Base-by-base conservation (phyloP, 1,284 basidiomycete genomes). In the Volvariella surrecta region DNA sequence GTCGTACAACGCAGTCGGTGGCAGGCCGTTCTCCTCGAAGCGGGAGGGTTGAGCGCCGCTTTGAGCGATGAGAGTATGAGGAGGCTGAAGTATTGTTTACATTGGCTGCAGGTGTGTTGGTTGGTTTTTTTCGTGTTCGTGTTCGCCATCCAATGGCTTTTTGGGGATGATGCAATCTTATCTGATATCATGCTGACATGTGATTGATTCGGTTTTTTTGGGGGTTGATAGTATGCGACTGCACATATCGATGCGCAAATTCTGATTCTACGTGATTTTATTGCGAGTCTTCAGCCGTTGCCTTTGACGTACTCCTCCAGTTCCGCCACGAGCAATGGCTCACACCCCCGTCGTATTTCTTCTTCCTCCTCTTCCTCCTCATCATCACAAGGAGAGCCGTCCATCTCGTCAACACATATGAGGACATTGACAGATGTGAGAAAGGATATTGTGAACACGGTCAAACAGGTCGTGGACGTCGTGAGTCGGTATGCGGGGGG, bases 31-130 rank as follows among this genome's bases (percentile, higher is more conserved):
- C 65, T 95, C 30, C 70, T 87, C 15, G 90, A 93, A 60, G 90
- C 90, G 1, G 89, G 90, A n/a, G 91, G 91, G 0, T 71, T 95
- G 22, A 79, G 89, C 45, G 88, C 88, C 0, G 90, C 90, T 2
- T 71, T 93, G 43, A 91, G 88, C 58, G 88, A 92, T 51, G 91
- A 94, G 61, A 90, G 83, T 56, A 89, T 94, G 85, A 74, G 87
- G 49, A 73, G 83, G 43, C 63, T 95, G 40, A 83, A 84, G 58
- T 94, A 92, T 57, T 92, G 89, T 62, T 61, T 94, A 28, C 80
- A 89, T 47, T 93, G 89, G 89, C 67, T 95, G n/a, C 81, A 86
- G 67, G 88, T 89, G 39, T 24, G 70, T 63, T 13, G 4, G n/a
- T 3, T 35, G 9, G n/a, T 30, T 16, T 35, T 6, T 35, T 19